phyloP scores from a whole-genome alignment of 2,329 filamentous ascomycete species.

The Aspergillus latus region DNA sequence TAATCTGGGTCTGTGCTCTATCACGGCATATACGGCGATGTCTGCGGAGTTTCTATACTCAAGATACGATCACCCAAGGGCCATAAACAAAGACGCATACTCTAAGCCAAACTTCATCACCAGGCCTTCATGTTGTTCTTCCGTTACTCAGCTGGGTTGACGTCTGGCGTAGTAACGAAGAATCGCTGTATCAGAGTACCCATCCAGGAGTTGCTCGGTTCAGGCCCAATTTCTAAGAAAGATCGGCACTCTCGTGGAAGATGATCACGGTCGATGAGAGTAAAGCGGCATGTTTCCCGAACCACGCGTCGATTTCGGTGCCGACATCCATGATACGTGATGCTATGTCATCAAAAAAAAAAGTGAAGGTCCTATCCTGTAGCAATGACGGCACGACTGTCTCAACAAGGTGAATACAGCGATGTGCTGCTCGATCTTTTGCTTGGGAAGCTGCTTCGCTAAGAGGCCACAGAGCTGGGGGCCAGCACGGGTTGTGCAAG shows the following conservation, averaged over 20 bases:
- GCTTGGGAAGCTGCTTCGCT: background rate
- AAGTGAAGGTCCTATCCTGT: too few species aligned
- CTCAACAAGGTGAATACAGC: background rate
- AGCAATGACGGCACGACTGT: background rate
- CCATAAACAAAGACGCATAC: background rate
- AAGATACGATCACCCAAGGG: background rate
- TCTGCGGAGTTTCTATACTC: background rate
- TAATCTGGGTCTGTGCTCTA: background rate
- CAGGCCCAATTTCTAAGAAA: background rate
- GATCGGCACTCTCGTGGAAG: background rate
- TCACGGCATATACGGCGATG: background rate
- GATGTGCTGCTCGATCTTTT: background rate
- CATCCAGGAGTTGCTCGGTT: background rate
- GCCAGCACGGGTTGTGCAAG: background rate
- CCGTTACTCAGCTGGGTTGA: background rate
- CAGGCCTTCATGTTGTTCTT: background rate
- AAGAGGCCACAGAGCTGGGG: background rate
- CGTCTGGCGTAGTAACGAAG: background rate
- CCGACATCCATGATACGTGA: too few species aligned
- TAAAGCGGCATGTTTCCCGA: background rate
- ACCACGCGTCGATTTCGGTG: background rate
- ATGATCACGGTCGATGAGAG: background rate
- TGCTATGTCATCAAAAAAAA: too few species aligned
- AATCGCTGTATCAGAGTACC: background rate
- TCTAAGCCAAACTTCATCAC: background rate